phyloP scores from a whole-genome alignment of 768 basidiomycete species.

The Termitomyces sp. region DNA sequence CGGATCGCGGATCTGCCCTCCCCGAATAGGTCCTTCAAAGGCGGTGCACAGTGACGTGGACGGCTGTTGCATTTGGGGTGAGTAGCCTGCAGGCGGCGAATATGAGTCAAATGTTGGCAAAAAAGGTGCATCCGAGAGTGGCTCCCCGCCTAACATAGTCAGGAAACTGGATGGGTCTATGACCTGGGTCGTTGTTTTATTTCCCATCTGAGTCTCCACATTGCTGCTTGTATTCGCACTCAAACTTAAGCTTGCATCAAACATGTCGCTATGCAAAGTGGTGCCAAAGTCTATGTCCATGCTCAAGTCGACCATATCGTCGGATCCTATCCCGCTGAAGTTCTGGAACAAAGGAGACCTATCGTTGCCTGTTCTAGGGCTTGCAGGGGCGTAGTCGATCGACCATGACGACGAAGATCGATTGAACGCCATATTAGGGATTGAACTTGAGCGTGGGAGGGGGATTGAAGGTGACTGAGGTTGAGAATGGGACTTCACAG shows the following conservation, averaged over 20 bases:
- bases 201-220: neutral
- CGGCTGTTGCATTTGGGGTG: neutral
- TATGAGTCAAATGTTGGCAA: conserved; percentile 18
- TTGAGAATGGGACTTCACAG: conserved; percentile 5
- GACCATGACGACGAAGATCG: conserved; percentile 5
- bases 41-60: neutral
- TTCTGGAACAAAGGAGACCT: neutral
- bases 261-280: neutral
- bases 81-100: conserved; percentile 5
- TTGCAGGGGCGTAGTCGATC: conserved; percentile 4
- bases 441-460: conserved; percentile 3
- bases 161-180: conserved; percentile 27
- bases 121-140: conserved; percentile 35
- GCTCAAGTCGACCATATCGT: neutral
- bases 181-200: conserved; percentile 9
- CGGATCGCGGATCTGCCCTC: conserved; percentile 8
- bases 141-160: conserved; percentile 37
- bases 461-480: conserved; percentile 11
- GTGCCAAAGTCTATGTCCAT: conserved; percentile 9
- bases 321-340: neutral
- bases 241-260: neutral
- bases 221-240: neutral
- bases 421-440: neutral
- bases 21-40: neutral
- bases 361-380: neutral